These are phyloP conservation scores for Passalora sequoiae DNA, from an alignment of 2,329 filamentous ascomycete species.

Conservation along the genomic window DNA sequence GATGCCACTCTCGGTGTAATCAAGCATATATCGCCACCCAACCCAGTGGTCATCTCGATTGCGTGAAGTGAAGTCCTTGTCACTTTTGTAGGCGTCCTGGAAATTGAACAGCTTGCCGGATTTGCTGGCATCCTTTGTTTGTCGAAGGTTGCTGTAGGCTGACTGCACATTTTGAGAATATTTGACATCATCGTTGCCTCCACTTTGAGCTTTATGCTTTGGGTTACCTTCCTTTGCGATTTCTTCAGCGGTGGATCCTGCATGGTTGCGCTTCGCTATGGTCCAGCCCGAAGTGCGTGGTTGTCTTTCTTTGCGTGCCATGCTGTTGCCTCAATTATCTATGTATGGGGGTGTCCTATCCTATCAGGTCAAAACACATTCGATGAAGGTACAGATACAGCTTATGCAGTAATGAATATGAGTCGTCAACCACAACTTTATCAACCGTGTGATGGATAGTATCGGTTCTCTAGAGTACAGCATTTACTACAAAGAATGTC, in stretches of 20 bases:
- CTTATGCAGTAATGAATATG: no score
- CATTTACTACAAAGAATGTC: no score
- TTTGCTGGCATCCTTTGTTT: constrained; percentile 17
- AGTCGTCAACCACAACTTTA: no score
- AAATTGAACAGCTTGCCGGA: constrained; percentile 38
- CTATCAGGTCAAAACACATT: no score
- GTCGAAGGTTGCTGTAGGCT: not conserved
- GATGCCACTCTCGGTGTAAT: constrained; percentile 47
- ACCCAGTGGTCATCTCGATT: constrained; percentile 39
- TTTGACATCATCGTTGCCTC: constrained; percentile 21
- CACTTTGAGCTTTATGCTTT: constrained; percentile 22
- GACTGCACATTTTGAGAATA: constrained; percentile 27
- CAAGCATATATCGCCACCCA: constrained; percentile 49
- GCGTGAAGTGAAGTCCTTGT: constrained; percentile 40
- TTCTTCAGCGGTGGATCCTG: constrained; percentile 4
- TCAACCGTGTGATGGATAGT: no score
- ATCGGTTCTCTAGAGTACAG: no score
- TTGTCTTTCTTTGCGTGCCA: not conserved
- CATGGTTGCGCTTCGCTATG: constrained; percentile 4
- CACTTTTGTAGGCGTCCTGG: constrained; percentile 33
- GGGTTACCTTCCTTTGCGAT: constrained; percentile 4
- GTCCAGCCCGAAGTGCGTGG: constrained; percentile 10
- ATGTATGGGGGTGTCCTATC: no score
- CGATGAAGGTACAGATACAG: no score
- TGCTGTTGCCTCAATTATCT: no score